A percentile compares a stretch with the other conserved stretches of the same genome.
phyloP scores from a whole-genome alignment of 2,329 filamentous ascomycete species.

The Penicillium nordicum region DNA sequence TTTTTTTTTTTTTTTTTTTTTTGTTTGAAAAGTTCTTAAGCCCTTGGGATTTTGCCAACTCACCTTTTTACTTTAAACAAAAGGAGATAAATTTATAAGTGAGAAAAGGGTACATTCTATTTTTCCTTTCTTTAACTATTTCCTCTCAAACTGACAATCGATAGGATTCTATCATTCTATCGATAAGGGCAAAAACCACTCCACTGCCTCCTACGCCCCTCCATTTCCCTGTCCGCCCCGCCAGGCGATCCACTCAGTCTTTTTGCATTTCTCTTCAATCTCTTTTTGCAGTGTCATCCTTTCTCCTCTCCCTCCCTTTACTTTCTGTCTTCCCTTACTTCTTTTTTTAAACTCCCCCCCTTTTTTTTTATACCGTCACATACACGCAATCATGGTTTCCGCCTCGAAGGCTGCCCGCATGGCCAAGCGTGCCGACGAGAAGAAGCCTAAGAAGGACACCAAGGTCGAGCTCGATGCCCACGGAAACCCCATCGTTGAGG shows the following conservation, averaged over 20 bases:
- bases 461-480: slow-evolving; percentile 68
- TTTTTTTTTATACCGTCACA: slow-evolving; percentile 14
- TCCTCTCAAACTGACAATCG: slow-evolving; percentile 10
- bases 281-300: slow-evolving; percentile 19
- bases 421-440: slow-evolving; percentile 63
- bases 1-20: slow-evolving; percentile 15
- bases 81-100: neutral
- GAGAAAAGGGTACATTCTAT: neutral
- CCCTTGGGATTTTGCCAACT: neutral
- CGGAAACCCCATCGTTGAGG: slow-evolving; percentile 51
- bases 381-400: slow-evolving; percentile 56
- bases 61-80: neutral
- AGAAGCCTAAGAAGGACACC: slow-evolving; percentile 54
- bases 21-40: neutral
- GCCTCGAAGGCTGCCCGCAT: slow-evolving; percentile 66
- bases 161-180: slow-evolving; percentile 33
- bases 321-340: slow-evolving; percentile 10
- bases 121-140: neutral
- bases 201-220: slow-evolving; percentile 26
- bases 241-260: slow-evolving; percentile 33
- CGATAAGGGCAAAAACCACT: slow-evolving; percentile 41
- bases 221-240: slow-evolving; percentile 27
- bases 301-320: slow-evolving; percentile 10
- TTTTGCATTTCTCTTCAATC: slow-evolving; percentile 34
- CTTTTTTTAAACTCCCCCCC: slow-evolving; percentile 6